Evolutionary conservation across 306 rosid species (phyloP).

Genomic region (Rubus parviflorus): DNA sequence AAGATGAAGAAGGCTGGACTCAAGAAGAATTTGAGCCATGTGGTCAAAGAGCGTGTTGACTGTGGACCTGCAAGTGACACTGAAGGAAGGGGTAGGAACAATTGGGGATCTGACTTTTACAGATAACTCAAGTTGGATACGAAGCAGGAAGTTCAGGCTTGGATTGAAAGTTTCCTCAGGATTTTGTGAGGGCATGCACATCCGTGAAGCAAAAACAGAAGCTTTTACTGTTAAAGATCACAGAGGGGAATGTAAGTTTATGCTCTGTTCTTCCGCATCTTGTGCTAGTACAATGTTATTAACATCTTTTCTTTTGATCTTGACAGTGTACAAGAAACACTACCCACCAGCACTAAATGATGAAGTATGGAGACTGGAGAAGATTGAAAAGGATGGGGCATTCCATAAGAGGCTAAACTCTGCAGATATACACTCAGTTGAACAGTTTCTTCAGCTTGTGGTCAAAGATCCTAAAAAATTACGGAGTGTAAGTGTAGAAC

Average conservation of each 20-base stretch:
- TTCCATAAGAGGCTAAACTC: constrained; percentile 83
- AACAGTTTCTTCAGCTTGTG: constrained; percentile 86
- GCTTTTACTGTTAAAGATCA: constrained; percentile 99
- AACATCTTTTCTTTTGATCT: constrained; percentile 13
- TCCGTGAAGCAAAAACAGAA: constrained; percentile 98
- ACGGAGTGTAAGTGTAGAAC: constrained; percentile 65
- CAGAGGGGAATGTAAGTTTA: constrained; percentile 91
- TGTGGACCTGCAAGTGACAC: constrained; percentile 86
- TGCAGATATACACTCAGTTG: constrained; percentile 56
- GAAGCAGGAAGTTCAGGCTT: constrained; percentile 98
- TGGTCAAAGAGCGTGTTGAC: constrained; percentile 96
- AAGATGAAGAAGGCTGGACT: constrained; percentile 92
- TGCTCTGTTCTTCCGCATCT: constrained; percentile 18
- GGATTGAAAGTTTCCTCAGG: constrained; percentile 85
- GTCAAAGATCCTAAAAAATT: constrained; percentile 73
- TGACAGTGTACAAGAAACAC: constrained; percentile 96
- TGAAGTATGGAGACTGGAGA: constrained; percentile 98
- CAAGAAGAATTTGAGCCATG: constrained; percentile 94
- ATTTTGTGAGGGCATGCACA: constrained; percentile 67
- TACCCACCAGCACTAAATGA: constrained; percentile 88
- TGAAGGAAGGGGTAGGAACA: constrained; percentile 98
- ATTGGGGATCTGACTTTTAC: constrained; percentile 89
- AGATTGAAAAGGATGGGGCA: constrained; percentile 98
- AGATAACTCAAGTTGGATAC: constrained; percentile 98
- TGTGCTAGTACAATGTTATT: constrained; percentile 1